Evolutionary conservation across 148 eudicot species (phyloP).

Genomic region (Rhododendron henanense): DNA sequence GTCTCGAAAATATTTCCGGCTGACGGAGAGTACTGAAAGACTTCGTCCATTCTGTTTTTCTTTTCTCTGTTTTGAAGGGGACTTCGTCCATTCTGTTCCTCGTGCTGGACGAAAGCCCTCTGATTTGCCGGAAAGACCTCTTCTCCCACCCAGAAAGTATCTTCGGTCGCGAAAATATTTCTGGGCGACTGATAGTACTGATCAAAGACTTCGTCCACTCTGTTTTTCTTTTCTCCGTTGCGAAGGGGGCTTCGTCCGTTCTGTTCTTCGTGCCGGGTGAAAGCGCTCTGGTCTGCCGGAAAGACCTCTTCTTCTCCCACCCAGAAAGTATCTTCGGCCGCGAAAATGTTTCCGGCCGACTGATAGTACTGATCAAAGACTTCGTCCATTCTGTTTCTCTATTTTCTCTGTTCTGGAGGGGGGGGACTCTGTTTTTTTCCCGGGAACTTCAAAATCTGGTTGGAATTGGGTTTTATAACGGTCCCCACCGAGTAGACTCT

Average conservation of each 20-base stretch:
- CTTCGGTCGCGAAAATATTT: background rate
- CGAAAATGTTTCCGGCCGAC: background rate
- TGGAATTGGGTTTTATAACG: background rate
- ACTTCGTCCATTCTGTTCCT: background rate
- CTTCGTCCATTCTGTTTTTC: constrained; percentile 16
- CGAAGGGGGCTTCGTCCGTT: background rate
- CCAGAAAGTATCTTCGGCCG: background rate
- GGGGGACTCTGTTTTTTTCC: background rate
- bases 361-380: constrained; percentile 20
- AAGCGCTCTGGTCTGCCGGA: background rate
- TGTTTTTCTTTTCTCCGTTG: background rate
- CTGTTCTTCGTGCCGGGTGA: background rate
- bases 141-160: background rate
- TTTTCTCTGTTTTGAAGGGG: background rate
- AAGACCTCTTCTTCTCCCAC: background rate
- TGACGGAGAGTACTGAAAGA: constrained; percentile 18
- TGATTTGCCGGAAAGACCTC: background rate
- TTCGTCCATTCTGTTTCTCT: constrained; percentile 12
- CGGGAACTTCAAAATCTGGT: constrained; percentile 4
- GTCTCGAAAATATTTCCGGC: constrained; percentile 5
- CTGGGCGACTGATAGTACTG: constrained; percentile 11
- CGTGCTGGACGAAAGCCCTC: constrained; percentile 28
- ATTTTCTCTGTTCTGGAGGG: background rate
- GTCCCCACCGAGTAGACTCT: background rate
- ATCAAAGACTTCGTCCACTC: constrained; percentile 26